phyloP scores from a whole-genome alignment of 75 land plant genomes.

The Selaginella moellendorffii region DNA sequence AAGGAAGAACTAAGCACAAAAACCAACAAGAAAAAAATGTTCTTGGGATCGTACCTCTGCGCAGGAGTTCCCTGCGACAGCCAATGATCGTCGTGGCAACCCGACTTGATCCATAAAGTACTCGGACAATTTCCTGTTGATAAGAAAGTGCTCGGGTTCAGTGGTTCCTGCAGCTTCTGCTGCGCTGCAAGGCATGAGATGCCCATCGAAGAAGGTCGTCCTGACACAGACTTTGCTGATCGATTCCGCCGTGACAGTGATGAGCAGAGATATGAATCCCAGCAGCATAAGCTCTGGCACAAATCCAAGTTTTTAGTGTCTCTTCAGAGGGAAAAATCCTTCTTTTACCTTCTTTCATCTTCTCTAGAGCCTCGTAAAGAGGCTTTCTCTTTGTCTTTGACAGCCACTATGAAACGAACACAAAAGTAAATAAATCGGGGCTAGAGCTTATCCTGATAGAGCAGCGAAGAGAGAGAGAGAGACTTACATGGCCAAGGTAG shows the following conservation, averaged over 20 bases:
- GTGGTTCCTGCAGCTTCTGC: background rate
- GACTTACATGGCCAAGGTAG: background rate
- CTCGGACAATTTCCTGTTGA: background rate
- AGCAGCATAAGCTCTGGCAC: constrained; percentile 2
- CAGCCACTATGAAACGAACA: background rate
- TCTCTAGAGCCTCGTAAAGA: constrained; percentile 2
- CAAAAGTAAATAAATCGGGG: background rate
- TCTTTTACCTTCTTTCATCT: constrained; percentile 7
- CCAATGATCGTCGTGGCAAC: background rate
- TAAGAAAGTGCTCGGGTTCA: background rate
- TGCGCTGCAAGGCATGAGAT: constrained; percentile 4
- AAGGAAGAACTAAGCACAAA: background rate
- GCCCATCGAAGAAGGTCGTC: background rate
- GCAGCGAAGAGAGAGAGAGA: background rate
- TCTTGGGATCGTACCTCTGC: background rate
- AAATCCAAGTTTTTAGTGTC: background rate
- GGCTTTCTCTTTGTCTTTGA: background rate
- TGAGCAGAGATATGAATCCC: constrained; percentile 3
- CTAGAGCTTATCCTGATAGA: background rate
- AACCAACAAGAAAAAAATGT: too few species aligned
- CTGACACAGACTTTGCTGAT: background rate
- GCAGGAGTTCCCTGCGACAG: background rate
- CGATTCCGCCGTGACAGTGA: constrained; percentile 1
- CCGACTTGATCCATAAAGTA: background rate
- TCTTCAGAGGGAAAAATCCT: background rate